Conservation (phyloP, 2,329 filamentous ascomycete genomes). For the Cladosporium sp. region DNA sequence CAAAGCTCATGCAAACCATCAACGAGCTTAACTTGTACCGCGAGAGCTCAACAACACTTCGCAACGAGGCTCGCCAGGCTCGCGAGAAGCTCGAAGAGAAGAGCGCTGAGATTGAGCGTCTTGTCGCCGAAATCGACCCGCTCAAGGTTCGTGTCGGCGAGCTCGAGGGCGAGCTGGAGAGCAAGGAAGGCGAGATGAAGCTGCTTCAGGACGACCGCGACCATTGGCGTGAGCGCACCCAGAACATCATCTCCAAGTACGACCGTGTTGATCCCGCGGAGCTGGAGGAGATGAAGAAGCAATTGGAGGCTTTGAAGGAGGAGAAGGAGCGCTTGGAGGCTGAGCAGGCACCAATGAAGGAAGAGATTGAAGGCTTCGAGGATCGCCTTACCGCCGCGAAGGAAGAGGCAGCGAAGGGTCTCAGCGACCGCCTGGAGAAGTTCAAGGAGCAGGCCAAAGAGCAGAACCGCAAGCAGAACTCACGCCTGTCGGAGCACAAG, state of each 20-base stretch:
- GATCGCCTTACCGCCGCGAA: constrained; percentile 33
- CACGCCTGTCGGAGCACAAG: constrained; percentile 51
- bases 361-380: constrained; percentile 43
- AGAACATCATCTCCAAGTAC: constrained; percentile 93
- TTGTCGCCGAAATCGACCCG: constrained; percentile 71
- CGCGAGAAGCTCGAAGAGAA: constrained; percentile 72
- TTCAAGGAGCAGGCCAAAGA: constrained; percentile 44
- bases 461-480: constrained; percentile 57
- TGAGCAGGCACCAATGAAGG: constrained; percentile 45
- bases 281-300: constrained; percentile 79
- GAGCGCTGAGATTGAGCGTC: constrained; percentile 64
- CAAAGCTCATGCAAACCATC: constrained; percentile 87
- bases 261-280: constrained; percentile 92
- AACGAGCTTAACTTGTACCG: constrained; percentile 94
- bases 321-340: constrained; percentile 51
- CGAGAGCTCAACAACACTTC: constrained; percentile 86
- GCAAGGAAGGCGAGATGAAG: constrained; percentile 80
- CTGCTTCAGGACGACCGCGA: constrained; percentile 87
- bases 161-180: constrained; percentile 72
- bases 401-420: constrained; percentile 21
- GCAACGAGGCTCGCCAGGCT: constrained; percentile 75
- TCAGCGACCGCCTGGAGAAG: constrained; percentile 17
- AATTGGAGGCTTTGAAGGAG: constrained; percentile 50
- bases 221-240: constrained; percentile 89
- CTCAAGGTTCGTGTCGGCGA: constrained; percentile 74